Conservation (phyloP, 208 protist genomes). For the Leishmania gerbilli region DNA sequence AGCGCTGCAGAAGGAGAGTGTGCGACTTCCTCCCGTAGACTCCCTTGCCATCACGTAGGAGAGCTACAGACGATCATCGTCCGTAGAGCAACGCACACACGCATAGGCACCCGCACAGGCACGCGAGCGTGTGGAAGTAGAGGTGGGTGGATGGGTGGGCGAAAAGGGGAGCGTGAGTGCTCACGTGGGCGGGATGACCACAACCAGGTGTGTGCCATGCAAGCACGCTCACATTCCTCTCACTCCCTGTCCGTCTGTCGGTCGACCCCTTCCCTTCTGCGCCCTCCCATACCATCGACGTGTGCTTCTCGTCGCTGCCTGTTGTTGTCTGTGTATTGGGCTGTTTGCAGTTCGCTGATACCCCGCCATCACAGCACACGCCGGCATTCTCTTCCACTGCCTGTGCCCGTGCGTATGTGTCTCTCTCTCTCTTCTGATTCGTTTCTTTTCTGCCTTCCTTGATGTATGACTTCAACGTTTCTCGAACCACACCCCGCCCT, state of each 20-base stretch:
- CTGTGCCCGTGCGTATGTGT: neutral
- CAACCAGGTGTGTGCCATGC: neutral
- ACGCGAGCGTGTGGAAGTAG: neutral
- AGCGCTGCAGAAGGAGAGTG: neutral
- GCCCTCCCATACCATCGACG: no score
- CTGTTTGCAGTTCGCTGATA: neutral
- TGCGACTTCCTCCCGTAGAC: conserved; percentile 16
- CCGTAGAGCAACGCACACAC: neutral
- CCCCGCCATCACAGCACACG: no score
- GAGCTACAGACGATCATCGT: neutral
- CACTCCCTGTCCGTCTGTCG: neutral
- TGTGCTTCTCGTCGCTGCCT: neutral
- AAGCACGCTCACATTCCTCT: neutral
- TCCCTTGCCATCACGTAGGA: conserved; percentile 1
- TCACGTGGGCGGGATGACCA: neutral
- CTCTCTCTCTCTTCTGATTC: neutral
- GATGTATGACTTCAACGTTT: neutral
- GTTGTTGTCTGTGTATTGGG: neutral
- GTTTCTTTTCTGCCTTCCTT: neutral
- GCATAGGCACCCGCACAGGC: neutral
- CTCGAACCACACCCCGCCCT: neutral
- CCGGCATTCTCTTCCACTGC: neutral
- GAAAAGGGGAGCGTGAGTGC: neutral
- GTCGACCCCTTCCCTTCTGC: neutral
- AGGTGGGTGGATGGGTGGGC: neutral